These are phyloP conservation scores for Nothomitra cinnamomea DNA, from an alignment of 2,329 filamentous ascomycete species.

Conservation along the genomic window DNA sequence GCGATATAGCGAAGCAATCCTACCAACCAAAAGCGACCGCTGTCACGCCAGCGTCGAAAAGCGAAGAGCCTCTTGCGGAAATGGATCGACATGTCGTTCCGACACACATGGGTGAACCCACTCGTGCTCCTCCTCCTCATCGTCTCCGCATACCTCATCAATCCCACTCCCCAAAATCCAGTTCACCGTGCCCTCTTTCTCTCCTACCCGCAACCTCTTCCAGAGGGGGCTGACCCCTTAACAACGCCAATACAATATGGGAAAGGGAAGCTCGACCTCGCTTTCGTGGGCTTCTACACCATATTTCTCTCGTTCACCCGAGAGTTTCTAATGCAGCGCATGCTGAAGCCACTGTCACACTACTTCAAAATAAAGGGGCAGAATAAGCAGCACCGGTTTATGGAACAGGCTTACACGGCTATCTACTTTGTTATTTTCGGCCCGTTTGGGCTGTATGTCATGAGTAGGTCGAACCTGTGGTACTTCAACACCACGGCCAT, in stretches of 20 bases:
- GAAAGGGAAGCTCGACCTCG: slow-evolving; percentile 74
- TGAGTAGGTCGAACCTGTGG: slow-evolving; percentile 83
- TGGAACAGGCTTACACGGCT: slow-evolving; percentile 92
- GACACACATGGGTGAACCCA: slow-evolving; percentile 49
- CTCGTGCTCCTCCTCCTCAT: slow-evolving; percentile 49
- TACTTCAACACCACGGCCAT: slow-evolving; percentile 86
- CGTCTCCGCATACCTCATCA: slow-evolving; percentile 51
- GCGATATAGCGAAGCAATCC: slow-evolving; percentile 6
- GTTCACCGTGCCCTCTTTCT: slow-evolving; percentile 73
- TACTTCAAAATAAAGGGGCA: slow-evolving; percentile 51
- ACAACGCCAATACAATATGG: slow-evolving; percentile 49
- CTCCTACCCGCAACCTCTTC: slow-evolving; percentile 56
- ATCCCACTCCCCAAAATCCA: slow-evolving; percentile 64
- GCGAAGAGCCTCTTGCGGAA: slow-evolving; percentile 26
- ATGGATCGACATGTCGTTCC: slow-evolving; percentile 27
- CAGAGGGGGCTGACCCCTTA: slow-evolving; percentile 28
- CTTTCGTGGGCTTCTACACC: slow-evolving; percentile 78
- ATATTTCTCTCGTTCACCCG: slow-evolving; percentile 82
- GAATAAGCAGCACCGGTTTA: slow-evolving; percentile 75
- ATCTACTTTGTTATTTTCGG: slow-evolving; percentile 76
- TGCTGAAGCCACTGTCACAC: slow-evolving; percentile 61
- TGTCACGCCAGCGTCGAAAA: slow-evolving; percentile 23
- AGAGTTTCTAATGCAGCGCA: slow-evolving; percentile 87
- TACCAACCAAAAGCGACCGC: slow-evolving; percentile 12
- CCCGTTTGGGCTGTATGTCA: slow-evolving; percentile 74